Base-by-base conservation (phyloP, 441 rosid species). In the Jatropha multifida region DNA sequence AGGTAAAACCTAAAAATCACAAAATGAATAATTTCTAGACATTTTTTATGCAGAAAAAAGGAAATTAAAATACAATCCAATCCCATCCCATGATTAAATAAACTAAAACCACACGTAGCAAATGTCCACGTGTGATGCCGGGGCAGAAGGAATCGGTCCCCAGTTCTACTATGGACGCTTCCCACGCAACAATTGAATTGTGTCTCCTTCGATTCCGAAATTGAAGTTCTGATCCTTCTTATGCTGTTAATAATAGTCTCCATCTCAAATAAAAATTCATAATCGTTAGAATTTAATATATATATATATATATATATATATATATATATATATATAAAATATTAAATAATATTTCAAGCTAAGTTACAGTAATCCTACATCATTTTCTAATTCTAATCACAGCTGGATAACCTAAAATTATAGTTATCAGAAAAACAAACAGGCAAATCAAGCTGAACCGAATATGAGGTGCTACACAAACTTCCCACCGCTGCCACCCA, bases 41-140 rank as follows among this genome's bases (percentile, higher is more conserved):
- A 5, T 51, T 51, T 4, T 14, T 4, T 8, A 12, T 13, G 4
- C 40, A 26, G 7, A 5, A 17, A 60, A 40, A 56, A 62, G 4
- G 5, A n/a, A 3, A 59, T 23, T 17, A 11, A 44, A 69, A 60
- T 13, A 14, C 41, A 62, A 42, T 37, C 60, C 5, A 37, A 32
- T 32, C 32, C 32, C 32, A 32, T 32, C 1, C 32, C 32, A 32
- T 77, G 51, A 37, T 62, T 54, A 41, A 1, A 12, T 52, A 37
- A 14, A 12, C n/a, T 44, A 13, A 27, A 27, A 44, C 48, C 64
- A 74, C 71, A 41, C 68, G 80, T 59, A 52, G 67, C 7, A 41
- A 64, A 76, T 61, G 77, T 73, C 86, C 86, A 88, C 88, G 87
- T 85, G 92, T 74, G 87, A 76, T 74, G 78, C 68, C 76, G 78